Evolutionary conservation across 2,329 filamentous ascomycete species (phyloP), one percentile per base, ranked within the genome.

Genomic region (Nemania sp.): DNA sequence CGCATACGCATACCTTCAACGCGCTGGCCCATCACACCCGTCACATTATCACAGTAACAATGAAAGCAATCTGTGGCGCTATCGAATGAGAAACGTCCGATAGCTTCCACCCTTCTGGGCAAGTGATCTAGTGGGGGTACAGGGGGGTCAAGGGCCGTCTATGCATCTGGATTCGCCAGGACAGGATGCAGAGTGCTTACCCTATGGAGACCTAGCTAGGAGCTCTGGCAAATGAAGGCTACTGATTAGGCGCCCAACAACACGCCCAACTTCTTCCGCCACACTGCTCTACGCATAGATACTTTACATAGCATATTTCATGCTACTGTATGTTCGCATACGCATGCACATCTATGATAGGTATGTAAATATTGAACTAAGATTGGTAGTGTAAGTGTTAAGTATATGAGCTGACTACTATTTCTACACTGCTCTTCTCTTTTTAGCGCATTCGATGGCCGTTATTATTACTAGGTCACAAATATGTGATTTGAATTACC

Each of bases 1-100:
- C n/a, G n/a, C n/a, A n/a, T n/a, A n/a, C n/a, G n/a, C n/a, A n/a
- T n/a, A 56, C 51, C 59, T 62, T 58, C 62, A 64, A 60, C 29
- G 61, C 57, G 59, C 22, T 58, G 22, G 18, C 7, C 24, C 58
- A 43, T 43, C 41, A 26, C 72, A 67, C 64, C 43, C 60, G 67
- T 73, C 72, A 76, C 71, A 71, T 58, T 62, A 68, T 73, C 72
- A 76, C 71, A 71, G 60, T 70, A 60, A 62, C 59, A 35, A 38
- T 43, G 60, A n/a, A 43, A 41, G 29, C 49, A 13, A 51, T 49
- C 8, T 38, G 55, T 56, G 22, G 45, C 53, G 24, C 29, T 45
- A 66, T 70, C 54, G 55, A 62, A 55, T 56, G 61, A 68, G 64
- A 61, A 54, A 29, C 69, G 69, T 67, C 64, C 57, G 67, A 68